Base-by-base conservation (phyloP, 768 basidiomycete species). In the Kwoniella europaea region DNA sequence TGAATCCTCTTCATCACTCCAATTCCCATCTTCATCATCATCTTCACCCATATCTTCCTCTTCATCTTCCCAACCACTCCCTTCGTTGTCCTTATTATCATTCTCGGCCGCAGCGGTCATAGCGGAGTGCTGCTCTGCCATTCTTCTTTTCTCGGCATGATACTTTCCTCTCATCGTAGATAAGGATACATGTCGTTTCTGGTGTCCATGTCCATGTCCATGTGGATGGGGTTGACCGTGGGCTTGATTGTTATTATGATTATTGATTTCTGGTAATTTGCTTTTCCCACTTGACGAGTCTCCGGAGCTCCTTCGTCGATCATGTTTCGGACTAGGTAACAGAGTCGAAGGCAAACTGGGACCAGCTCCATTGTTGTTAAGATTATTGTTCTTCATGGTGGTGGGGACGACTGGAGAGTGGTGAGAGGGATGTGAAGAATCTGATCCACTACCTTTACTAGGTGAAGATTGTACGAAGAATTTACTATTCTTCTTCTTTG, bases 401-500 rank as follows among this genome's bases (percentile, higher is more conserved):
- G 27, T 29, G 9, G 63, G 62, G 3, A 56, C 55, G 29, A 43
- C 29, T 3, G 75, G 55, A 20, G 72, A 56, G 18, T 44, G 22
- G 16, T 63, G 73, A 50, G 70, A 77, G 4, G 69, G 65, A 46
- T 69, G 63, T 1, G 77, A 73, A 3, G 79, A 69, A 22, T 75
- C 79, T n/a, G 74, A 76, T 16, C 74, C 77, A 43, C 76, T 77
- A 41, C 74, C 75, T 68, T 74, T 80, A 18, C 62, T 65, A 12
- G 77, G 79, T 42, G 71, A 73, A 1, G 79, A 80, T 15, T 82
- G 81, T 29, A 83, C 71, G 67, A 82, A 83, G 77, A 83, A 83
- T 63, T 79, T 81, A 20, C 79, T 73, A 54, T 71, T 73, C 54
- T 72, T 71, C 63, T 73, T 76, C 46, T 74, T 78, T n/a, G 71